These are phyloP conservation scores for Colletotrichum nymphaeae DNA, from an alignment of 2,329 filamentous ascomycete genomes.

Conservation along the genomic window DNA sequence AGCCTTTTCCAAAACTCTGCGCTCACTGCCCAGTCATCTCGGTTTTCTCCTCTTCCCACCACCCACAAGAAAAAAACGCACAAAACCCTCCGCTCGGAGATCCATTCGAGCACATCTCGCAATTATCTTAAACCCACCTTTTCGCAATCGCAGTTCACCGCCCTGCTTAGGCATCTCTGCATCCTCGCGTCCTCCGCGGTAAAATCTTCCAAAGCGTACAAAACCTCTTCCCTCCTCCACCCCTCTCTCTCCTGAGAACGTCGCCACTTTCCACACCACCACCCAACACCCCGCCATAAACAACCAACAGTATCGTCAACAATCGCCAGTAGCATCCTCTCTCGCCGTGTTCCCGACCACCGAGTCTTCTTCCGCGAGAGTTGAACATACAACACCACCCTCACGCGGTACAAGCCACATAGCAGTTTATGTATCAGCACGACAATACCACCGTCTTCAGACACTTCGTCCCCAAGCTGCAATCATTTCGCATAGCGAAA, in stretches of 20 bases:
- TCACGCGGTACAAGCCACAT: slow-evolving; percentile 32
- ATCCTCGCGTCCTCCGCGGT: slow-evolving; percentile 3
- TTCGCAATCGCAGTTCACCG: slow-evolving; percentile 5
- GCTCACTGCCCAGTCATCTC: background rate
- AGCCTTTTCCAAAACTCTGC: slow-evolving; percentile 13
- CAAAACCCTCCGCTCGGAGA: slow-evolving; percentile 20
- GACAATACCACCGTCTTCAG: slow-evolving; percentile 89
- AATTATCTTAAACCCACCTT: slow-evolving; percentile 1
- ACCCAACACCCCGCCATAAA: background rate
- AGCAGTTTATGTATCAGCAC: slow-evolving; percentile 98
- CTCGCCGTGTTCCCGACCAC: slow-evolving; percentile 26
- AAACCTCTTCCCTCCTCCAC: background rate
- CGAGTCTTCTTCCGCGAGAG: slow-evolving; percentile 32
- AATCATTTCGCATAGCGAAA: slow-evolving; percentile 96
- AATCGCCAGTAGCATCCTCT: slow-evolving; percentile 19
- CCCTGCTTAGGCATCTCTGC: slow-evolving; percentile 20
- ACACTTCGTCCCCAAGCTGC: slow-evolving; percentile 95
- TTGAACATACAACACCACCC: slow-evolving; percentile 31
- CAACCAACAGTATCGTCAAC: slow-evolving; percentile 8
- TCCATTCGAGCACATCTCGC: slow-evolving; percentile 18
- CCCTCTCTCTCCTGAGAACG: background rate
- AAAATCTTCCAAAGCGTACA: slow-evolving; percentile 1
- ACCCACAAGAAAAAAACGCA: slow-evolving; percentile 17
- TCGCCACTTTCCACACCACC: background rate
- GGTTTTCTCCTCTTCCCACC: slow-evolving; percentile 4